Conservation (phyloP, 768 basidiomycete species). For the Cyclocybe aegerita region DNA sequence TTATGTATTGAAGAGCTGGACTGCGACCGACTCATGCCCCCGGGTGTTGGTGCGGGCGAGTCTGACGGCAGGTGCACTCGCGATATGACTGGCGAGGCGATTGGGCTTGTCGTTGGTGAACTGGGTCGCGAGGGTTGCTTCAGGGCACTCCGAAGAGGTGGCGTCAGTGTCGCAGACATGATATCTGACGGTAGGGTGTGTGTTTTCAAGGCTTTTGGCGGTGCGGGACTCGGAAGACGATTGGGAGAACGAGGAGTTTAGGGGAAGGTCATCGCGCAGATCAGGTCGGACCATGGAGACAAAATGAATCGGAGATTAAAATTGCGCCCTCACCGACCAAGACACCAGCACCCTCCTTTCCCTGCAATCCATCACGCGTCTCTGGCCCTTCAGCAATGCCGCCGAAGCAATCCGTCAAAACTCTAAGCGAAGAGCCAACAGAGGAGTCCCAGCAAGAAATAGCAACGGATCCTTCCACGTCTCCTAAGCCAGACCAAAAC, state of each 20-base stretch:
- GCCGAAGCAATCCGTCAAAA: too few species aligned
- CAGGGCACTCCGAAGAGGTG: slow-evolving; percentile 23
- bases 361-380: too few species aligned
- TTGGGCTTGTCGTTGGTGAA: slow-evolving; percentile 14
- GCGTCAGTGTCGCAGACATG: not conserved
- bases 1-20: slow-evolving; percentile 7
- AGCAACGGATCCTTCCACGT: not conserved
- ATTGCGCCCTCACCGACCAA: too few species aligned
- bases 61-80: slow-evolving; percentile 14
- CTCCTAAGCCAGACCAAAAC: not conserved
- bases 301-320: too few species aligned
- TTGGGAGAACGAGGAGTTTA: not conserved
- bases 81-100: slow-evolving; percentile 11
- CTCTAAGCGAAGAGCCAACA: not conserved
- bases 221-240: not conserved
- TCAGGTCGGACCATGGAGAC: too few species aligned
- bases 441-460: not conserved
- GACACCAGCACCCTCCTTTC: too few species aligned
- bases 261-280: too few species aligned
- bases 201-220: not conserved
- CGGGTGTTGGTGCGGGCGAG: not conserved
- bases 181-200: not conserved
- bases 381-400: too few species aligned
- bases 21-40: slow-evolving; percentile 9
- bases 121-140: slow-evolving; percentile 25